Evolutionary conservation across 495 filamentous ascomycete species (phyloP), one percentile per base, ranked within the genome.

Genomic region (Aspergillus sclerotiicarbonarius): DNA sequence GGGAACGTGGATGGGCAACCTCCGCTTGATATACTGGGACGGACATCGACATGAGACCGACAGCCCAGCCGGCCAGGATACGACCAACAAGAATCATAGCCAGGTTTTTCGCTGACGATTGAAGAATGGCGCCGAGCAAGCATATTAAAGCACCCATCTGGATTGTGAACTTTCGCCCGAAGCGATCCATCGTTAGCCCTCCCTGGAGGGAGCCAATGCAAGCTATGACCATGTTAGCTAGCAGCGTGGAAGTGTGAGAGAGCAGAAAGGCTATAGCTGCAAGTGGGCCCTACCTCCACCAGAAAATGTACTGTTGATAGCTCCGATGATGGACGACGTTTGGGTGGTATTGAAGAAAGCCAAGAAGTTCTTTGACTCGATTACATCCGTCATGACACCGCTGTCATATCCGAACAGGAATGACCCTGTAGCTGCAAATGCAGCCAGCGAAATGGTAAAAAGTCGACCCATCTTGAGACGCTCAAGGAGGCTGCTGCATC

Each of bases 81-180:
- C 85, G 82, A 7, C 86, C 86, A 41, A 82, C 71, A 12, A 87
- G 75, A 59, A 87, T 82, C 76, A 84, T 82, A 0, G 77, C 73
- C 49, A 86, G 63, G 54, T 84, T 79, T 16, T 66, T 60, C 51
- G 80, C 72, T 31, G 80, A 71, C 12, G 82, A 68, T 63, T 87
- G 83, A 39, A 86, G 75, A 45, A 81, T 77, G 15, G 79, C 79
- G 13, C 83, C 84, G 18, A 84, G 37, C 39, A 80, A 62, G 63
- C 80, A 81, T 46, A 87, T 76, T 8, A 80, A 50, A 8, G 83
- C 79, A 15, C 82, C 80, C 58, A 80, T 75, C 56, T 83, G 77
- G 48, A 86, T 83, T 9, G 80, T 83, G 59, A 76, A 75, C 56
- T 77, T 81, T 25, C 82, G 76, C 7, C 81, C 78, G 51, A 76